These are phyloP conservation scores for Termitomyces sp. DNA, from an alignment of 768 basidiomycete genomes.

Conservation along the genomic window DNA sequence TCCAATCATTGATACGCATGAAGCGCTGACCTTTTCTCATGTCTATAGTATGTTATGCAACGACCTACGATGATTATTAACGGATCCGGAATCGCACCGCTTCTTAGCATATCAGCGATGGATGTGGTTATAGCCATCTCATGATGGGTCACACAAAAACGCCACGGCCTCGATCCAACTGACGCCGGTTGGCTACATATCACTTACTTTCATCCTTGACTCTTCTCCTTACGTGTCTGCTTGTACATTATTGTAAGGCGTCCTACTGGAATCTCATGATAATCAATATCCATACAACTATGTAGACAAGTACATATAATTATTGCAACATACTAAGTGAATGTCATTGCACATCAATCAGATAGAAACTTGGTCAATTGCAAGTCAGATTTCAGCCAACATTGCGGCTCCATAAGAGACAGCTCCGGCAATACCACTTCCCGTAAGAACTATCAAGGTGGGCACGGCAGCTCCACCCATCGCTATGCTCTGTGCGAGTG, in stretches of 20 bases:
- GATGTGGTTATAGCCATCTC: too few species aligned
- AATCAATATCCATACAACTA: background rate
- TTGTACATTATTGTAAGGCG: too few species aligned
- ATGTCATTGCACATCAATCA: background rate
- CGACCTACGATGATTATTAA: background rate
- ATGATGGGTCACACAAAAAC: too few species aligned
- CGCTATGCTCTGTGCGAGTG: conserved; percentile 13
- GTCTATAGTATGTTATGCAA: background rate
- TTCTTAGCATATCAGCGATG: too few species aligned
- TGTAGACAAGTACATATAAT: background rate
- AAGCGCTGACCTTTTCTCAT: too few species aligned
- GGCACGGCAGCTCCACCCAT: conserved; percentile 10
- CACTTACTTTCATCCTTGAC: too few species aligned
- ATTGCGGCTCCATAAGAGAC: background rate
- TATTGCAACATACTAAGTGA: background rate
- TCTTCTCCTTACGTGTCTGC: too few species aligned
- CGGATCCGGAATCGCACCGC: too few species aligned
- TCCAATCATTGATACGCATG: background rate
- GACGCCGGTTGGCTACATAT: too few species aligned
- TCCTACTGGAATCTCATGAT: background rate
- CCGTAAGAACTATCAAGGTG: background rate
- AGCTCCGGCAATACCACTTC: background rate
- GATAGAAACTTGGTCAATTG: background rate
- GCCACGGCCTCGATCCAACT: too few species aligned
- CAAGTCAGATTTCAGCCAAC: background rate